These are phyloP conservation scores for Amaranthus hypochondriacus DNA, from an alignment of 148 eudicot genomes.

Conservation along the genomic window DNA sequence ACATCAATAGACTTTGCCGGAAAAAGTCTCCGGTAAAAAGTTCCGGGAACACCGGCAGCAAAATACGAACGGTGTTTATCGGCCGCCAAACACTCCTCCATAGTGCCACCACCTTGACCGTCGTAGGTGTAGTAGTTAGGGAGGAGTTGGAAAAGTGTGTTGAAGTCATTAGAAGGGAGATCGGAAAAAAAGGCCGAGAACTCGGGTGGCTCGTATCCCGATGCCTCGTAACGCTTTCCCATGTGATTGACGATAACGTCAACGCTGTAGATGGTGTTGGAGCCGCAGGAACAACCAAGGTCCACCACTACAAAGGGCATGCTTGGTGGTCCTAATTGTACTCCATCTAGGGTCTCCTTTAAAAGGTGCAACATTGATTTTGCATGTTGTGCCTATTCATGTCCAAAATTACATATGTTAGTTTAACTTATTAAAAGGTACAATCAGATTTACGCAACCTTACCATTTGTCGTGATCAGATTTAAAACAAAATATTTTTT, in stretches of 20 bases:
- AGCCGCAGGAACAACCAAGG: constrained; percentile 79
- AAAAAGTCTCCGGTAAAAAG: constrained; percentile 75
- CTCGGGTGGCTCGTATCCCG: constrained; percentile 57
- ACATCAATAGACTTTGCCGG: constrained; percentile 67
- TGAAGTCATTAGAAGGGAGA: constrained; percentile 92
- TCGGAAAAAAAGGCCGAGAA: constrained; percentile 88
- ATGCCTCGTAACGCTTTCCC: constrained; percentile 55
- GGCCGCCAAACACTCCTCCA: constrained; percentile 80
- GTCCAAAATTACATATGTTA: background rate
- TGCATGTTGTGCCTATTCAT: constrained; percentile 71
- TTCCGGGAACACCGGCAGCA: constrained; percentile 90
- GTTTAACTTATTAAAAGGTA: background rate
- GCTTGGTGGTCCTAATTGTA: constrained; percentile 34
- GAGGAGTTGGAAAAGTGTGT: constrained; percentile 86
- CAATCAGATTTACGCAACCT: background rate
- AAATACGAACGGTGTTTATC: constrained; percentile 66
- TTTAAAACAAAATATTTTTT: no score
- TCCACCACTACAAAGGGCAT: constrained; percentile 71
- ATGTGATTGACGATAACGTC: constrained; percentile 73
- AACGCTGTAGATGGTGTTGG: constrained; percentile 63
- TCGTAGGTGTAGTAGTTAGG: constrained; percentile 37
- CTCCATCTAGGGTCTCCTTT: constrained; percentile 67
- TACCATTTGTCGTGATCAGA: background rate
- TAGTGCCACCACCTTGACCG: constrained; percentile 36
- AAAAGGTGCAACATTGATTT: constrained; percentile 82